Conservation (phyloP, 768 basidiomycete genomes). For the Dentipellis sp. region DNA sequence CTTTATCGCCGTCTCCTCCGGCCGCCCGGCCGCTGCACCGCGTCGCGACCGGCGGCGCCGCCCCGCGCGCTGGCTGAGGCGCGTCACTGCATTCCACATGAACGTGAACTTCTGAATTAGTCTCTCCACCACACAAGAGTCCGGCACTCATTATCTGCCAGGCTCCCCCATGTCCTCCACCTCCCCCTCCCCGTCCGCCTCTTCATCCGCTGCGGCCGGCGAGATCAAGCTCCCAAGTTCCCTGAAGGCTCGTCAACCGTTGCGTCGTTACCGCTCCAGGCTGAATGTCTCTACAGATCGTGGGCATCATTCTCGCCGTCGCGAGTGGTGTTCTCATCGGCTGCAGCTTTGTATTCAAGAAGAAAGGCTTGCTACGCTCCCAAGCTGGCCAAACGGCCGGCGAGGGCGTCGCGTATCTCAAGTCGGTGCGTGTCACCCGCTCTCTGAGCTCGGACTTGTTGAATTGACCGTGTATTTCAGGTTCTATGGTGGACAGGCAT, state of each 20-base stretch:
- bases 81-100: no score
- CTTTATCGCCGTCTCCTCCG: not conserved
- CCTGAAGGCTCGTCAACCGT: slow-evolving; percentile 7
- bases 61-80: no score
- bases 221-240: slow-evolving; percentile 8
- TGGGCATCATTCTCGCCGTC: slow-evolving; percentile 72
- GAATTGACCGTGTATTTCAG: slow-evolving; percentile 26
- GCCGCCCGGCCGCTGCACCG: no score
- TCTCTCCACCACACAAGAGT: no score
- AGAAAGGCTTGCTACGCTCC: slow-evolving; percentile 79
- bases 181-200: slow-evolving; percentile 7
- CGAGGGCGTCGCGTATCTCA: slow-evolving; percentile 91
- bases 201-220: slow-evolving; percentile 7
- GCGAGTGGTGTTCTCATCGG: slow-evolving; percentile 85
- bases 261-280: not conserved
- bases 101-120: no score
- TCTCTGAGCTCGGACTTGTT: slow-evolving; percentile 1
- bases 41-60: no score
- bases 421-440: slow-evolving; percentile 53
- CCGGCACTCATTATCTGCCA: no score
- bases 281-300: slow-evolving; percentile 33
- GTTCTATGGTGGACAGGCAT: slow-evolving; percentile 92
- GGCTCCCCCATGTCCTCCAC: not conserved
- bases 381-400: slow-evolving; percentile 74
- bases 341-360: slow-evolving; percentile 93